Conservation (phyloP, 139 green algal species). For the Nannochloris sp. region DNA sequence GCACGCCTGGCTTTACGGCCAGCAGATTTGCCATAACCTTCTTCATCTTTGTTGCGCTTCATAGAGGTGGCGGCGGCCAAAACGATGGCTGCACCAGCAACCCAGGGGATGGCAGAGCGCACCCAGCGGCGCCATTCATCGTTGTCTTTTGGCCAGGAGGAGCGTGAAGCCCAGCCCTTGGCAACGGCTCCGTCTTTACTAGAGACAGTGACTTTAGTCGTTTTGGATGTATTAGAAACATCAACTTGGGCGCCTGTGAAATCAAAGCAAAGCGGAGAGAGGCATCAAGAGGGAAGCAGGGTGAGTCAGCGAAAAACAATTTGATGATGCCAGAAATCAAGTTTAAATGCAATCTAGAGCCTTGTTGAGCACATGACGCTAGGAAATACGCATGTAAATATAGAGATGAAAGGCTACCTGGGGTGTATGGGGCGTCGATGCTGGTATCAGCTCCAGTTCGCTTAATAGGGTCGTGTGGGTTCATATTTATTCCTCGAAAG, state of each 20-base stretch:
- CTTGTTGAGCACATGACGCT: too few relatives aligned
- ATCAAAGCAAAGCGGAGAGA: background rate
- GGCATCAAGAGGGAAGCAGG: too few relatives aligned
- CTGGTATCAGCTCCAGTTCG: too few relatives aligned
- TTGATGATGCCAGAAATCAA: too few relatives aligned
- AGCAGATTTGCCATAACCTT: background rate
- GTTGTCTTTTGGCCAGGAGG: background rate
- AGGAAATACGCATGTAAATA: too few relatives aligned
- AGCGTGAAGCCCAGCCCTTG: background rate
- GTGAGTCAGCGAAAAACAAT: too few relatives aligned
- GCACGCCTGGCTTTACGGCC: background rate
- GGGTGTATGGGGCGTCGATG: too few relatives aligned
- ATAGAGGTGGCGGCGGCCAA: background rate
- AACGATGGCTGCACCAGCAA: background rate
- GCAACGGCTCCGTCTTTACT: background rate
- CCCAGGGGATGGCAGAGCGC: background rate
- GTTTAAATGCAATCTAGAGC: too few relatives aligned
- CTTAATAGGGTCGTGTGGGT: too few relatives aligned
- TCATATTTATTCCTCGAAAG: too few relatives aligned
- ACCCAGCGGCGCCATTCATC: background rate
- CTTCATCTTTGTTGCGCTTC: background rate
- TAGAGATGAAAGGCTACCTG: too few relatives aligned
- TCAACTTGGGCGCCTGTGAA: background rate
- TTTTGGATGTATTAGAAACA: background rate
- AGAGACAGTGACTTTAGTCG: background rate